phyloP scores from a whole-genome alignment of 2,329 filamentous ascomycete species.

The Sporothrix brasiliensis region DNA sequence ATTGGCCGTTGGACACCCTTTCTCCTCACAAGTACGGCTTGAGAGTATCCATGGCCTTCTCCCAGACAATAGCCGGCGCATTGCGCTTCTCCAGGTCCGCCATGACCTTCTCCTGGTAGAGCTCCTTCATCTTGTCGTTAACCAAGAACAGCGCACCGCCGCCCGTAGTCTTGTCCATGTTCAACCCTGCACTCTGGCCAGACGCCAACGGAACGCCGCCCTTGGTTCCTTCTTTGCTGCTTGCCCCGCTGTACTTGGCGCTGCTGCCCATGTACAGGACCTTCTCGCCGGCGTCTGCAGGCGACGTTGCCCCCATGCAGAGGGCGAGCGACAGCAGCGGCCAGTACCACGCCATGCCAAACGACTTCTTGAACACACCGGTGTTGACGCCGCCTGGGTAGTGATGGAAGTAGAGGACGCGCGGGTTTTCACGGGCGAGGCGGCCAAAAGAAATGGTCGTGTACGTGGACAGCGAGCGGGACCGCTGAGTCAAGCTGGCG shows the following conservation, averaged over 20 bases:
- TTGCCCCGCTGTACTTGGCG: slow-evolving; percentile 12
- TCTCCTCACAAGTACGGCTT: slow-evolving; percentile 9
- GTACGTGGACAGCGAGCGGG: slow-evolving; percentile 15
- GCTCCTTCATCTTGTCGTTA: slow-evolving; percentile 25
- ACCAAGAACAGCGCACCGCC: slow-evolving; percentile 22
- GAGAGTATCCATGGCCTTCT: slow-evolving; percentile 18
- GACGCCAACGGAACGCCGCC: slow-evolving; percentile 11
- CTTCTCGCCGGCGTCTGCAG: slow-evolving; percentile 21
- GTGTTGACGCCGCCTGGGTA: slow-evolving; percentile 29
- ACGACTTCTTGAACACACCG: slow-evolving; percentile 19
- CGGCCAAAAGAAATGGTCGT: slow-evolving; percentile 17
- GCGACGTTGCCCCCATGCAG: not conserved
- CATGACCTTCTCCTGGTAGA: slow-evolving; percentile 26
- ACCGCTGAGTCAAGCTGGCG: not conserved
- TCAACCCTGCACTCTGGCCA: not conserved
- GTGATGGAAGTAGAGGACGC: slow-evolving; percentile 23
- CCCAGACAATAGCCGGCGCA: slow-evolving; percentile 13
- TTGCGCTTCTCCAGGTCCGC: slow-evolving; percentile 23
- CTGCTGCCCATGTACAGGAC: slow-evolving; percentile 25
- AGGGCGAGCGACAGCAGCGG: slow-evolving; percentile 16
- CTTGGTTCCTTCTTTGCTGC: not conserved
- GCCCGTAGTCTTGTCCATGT: slow-evolving; percentile 12
- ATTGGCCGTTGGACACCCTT: not conserved
- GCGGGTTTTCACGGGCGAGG: slow-evolving; percentile 18
- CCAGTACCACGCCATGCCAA: slow-evolving; percentile 20